Evolutionary conservation across 176 grass and related monocot species (phyloP), one percentile per base, ranked within the genome.

Genomic region (Avena atlantica): DNA sequence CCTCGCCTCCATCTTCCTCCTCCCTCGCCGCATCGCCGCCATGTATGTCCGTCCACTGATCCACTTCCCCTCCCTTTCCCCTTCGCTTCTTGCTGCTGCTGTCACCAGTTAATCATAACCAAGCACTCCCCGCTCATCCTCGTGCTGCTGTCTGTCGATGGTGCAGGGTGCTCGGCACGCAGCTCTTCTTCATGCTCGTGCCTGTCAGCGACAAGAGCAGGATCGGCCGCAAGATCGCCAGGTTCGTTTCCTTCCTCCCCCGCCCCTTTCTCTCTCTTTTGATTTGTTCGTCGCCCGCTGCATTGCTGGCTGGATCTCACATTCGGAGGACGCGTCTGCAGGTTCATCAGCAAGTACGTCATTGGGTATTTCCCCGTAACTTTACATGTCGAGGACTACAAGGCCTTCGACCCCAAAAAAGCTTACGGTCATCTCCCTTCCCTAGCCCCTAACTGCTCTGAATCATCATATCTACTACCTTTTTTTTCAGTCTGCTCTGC

Each of bases 181-280:
- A 93, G 92, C 82, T 98, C 85, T 91, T 98, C 76, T 91, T 96
- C 89, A 94, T 96, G 93, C 60, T 93, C 77, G 44, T 90, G 64
- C 97, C 94, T 0, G 20, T 98, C 47, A 87, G 70, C 19, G 87
- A 94, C 11, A 94, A 68, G 90, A 84, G 42, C 84, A 88, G 85
- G 86, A 58, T 85, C 34, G 97, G 92, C 20, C 87, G 82, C 82
- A 93, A 64, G 77, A 85, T 98, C 75, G 86, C 92, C 72, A 85
- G 90, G 97, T 94, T 87, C 62, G 24, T 20, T 81, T 55, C 78
- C 60, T 37, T 14, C 40, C 59, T 67, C n/a, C 48, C 19, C 21
- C 45, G 9, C 12, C 2, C 57, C 47, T 12, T 51, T 17, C 19
- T 40, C 7, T 29, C 40, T 34, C 15, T 20, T 9, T 17, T 20